These are phyloP conservation scores for Stachybotrys chartarum DNA, from an alignment of 2,329 filamentous ascomycete genomes.

Conservation along the genomic window DNA sequence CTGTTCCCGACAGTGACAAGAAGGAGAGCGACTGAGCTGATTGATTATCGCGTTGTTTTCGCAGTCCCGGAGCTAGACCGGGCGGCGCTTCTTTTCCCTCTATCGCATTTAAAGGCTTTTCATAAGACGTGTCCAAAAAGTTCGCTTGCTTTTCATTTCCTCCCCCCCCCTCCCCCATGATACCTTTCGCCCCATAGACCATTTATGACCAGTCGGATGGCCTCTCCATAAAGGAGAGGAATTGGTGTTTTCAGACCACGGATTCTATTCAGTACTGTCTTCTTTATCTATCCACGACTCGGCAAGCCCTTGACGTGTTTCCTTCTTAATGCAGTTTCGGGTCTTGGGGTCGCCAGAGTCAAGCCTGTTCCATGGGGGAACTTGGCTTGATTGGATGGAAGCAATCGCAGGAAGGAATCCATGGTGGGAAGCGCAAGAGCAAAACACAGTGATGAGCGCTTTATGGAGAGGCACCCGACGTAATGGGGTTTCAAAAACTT, in stretches of 20 bases:
- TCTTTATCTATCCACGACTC: slow-evolving; percentile 15
- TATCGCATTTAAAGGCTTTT: slow-evolving; percentile 43
- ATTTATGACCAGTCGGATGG: slow-evolving; percentile 24
- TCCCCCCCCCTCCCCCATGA: too few relatives aligned
- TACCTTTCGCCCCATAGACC: slow-evolving; percentile 41
- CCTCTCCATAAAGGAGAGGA: slow-evolving; percentile 23
- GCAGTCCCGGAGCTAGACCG: slow-evolving; percentile 47
- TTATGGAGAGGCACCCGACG: too few relatives aligned
- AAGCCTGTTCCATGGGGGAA: background rate
- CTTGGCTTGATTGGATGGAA: too few relatives aligned
- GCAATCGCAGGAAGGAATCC: too few relatives aligned
- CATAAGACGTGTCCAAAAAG: slow-evolving; percentile 40
- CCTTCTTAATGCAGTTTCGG: slow-evolving; percentile 20
- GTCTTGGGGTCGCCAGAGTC: slow-evolving; percentile 6
- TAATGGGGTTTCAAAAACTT: background rate
- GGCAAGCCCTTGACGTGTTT: slow-evolving; percentile 15
- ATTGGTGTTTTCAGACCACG: slow-evolving; percentile 16
- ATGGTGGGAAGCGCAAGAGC: too few relatives aligned
- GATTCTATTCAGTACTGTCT: slow-evolving; percentile 22
- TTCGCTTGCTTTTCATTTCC: slow-evolving; percentile 31
- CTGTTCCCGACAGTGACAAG: slow-evolving; percentile 49
- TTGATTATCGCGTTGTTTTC: slow-evolving; percentile 28
- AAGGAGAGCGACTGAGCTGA: slow-evolving; percentile 38
- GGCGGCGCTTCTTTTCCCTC: slow-evolving; percentile 30
- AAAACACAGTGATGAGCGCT: too few relatives aligned